Conservation (phyloP, 805 yeast species). For the Saturnispora hagleri region DNA sequence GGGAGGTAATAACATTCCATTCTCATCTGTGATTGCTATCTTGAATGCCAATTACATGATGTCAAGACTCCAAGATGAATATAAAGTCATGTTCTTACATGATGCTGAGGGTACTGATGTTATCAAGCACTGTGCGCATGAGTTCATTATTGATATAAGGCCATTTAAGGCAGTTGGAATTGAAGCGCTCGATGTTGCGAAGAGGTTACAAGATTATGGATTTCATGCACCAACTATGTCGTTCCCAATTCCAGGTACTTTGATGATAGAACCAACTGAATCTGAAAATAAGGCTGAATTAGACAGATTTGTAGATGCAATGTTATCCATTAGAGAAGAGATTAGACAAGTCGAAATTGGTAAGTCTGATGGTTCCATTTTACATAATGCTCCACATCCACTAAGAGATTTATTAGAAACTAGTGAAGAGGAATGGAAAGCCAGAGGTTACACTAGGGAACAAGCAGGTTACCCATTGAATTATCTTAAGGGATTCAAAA, state of each 20-base stretch:
- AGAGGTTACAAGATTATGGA: slow-evolving; percentile 94
- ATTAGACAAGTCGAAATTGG: slow-evolving; percentile 65
- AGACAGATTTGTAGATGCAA: slow-evolving; percentile 82
- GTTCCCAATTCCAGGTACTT: slow-evolving; percentile 95
- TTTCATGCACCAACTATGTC: slow-evolving; percentile 99
- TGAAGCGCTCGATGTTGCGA: slow-evolving; percentile 95
- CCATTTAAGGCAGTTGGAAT: slow-evolving; percentile 71
- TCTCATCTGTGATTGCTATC: slow-evolving; percentile 83
- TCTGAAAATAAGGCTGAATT: slow-evolving; percentile 82
- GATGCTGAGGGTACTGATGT: slow-evolving; percentile 20
- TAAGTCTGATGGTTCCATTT: slow-evolving; percentile 54
- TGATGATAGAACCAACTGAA: slow-evolving; percentile 98
- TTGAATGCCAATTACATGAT: slow-evolving; percentile 96
- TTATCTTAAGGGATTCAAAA: slow-evolving; percentile 63
- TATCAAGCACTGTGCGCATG: slow-evolving; percentile 86
- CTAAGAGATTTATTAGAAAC: slow-evolving; percentile 64
- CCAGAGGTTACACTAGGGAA: slow-evolving; percentile 84
- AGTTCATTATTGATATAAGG: slow-evolving; percentile 86
- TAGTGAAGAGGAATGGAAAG: slow-evolving; percentile 58
- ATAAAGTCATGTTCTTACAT: slow-evolving; percentile 67
- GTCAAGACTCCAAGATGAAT: slow-evolving; percentile 60
- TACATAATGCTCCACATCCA: slow-evolving; percentile 91
- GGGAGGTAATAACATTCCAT: slow-evolving; percentile 79
- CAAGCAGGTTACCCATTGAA: slow-evolving; percentile 88
- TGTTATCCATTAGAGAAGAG: slow-evolving; percentile 76